A percentile compares a stretch with the other conserved stretches of the same genome.
Evolutionary conservation across 768 basidiomycete genomes (phyloP).

Genomic region (Trametes sanguinea): DNA sequence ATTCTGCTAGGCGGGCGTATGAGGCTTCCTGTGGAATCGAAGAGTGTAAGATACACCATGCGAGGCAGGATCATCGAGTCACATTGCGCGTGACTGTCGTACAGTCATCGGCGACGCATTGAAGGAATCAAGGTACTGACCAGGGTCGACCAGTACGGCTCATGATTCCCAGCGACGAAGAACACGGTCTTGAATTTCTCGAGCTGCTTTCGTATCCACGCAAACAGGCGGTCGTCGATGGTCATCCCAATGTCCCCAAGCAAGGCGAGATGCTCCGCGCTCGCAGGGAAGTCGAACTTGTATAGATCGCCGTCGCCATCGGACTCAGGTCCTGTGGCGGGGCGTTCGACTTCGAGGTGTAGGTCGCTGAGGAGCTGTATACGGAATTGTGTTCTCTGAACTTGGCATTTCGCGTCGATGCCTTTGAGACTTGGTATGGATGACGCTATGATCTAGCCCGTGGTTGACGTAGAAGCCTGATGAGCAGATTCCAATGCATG

Average conservation of each 20-base stretch:
- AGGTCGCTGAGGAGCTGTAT: conserved; percentile 37
- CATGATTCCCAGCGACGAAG: conserved; percentile 41
- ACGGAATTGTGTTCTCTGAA: background rate
- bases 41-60: too few species aligned
- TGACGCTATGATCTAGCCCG: too few species aligned
- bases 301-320: conserved; percentile 19
- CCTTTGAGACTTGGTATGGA: too few species aligned
- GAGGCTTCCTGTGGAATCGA: conserved; percentile 5
- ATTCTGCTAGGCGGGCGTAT: background rate
- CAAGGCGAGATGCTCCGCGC: conserved; percentile 34
- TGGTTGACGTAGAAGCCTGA: too few species aligned
- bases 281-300: conserved; percentile 31
- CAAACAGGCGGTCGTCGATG: conserved; percentile 34
- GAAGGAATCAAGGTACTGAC: background rate
- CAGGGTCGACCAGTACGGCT: conserved; percentile 21
- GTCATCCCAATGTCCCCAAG: conserved; percentile 42
- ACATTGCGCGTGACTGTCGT: too few species aligned
- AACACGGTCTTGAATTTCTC: conserved; percentile 35
- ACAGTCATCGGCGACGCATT: too few species aligned
- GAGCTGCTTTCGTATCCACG: conserved; percentile 36
- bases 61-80: too few species aligned
- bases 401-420: too few species aligned
- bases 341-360: conserved; percentile 33
- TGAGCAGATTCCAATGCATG: too few species aligned
- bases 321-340: background rate